Evolutionary conservation across 2,329 filamentous ascomycete species (phyloP).

Genomic region (Penicillium griseofulvum): DNA sequence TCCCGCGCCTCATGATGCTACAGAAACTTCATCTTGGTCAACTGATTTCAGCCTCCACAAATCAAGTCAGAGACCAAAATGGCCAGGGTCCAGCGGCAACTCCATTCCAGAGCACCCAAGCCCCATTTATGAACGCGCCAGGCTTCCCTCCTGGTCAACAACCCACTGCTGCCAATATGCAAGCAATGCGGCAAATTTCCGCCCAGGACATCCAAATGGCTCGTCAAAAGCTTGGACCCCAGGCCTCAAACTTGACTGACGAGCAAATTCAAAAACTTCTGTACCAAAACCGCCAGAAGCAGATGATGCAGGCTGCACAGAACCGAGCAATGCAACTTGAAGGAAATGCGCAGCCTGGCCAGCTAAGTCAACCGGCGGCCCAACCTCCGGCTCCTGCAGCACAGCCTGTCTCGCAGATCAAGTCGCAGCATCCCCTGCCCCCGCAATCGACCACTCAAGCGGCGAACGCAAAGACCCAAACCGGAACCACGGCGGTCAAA

Average conservation of each 20-base stretch:
- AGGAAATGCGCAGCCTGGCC: constrained; percentile 25
- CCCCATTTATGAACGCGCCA: constrained; percentile 30
- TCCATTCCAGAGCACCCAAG: constrained; percentile 27
- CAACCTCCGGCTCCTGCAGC: constrained; percentile 23
- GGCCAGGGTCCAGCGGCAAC: constrained; percentile 23
- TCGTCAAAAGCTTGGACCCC: constrained; percentile 36
- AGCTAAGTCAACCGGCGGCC: constrained; percentile 25
- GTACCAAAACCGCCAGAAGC: constrained; percentile 36
- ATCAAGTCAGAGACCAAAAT: constrained; percentile 29
- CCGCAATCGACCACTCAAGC: constrained; percentile 26
- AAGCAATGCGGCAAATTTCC: constrained; percentile 35
- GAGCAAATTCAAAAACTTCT: constrained; percentile 44
- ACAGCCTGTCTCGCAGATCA: constrained; percentile 25
- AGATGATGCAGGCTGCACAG: constrained; percentile 35
- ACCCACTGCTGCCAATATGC: constrained; percentile 28
- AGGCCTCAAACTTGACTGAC: constrained; percentile 38
- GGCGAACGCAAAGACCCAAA: constrained; percentile 32
- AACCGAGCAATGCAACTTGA: constrained; percentile 22
- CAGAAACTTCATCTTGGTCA: constrained; percentile 48
- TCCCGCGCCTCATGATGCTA: constrained; percentile 41
- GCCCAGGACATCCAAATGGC: constrained; percentile 37
- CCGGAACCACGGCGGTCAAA: constrained; percentile 26
- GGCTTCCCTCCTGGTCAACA: constrained; percentile 30
- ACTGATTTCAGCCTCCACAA: constrained; percentile 36
- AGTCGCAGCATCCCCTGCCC: constrained; percentile 23